These are phyloP conservation scores for Spathaspora girioi DNA, from an alignment of 805 yeast genomes.

Conservation along the genomic window DNA sequence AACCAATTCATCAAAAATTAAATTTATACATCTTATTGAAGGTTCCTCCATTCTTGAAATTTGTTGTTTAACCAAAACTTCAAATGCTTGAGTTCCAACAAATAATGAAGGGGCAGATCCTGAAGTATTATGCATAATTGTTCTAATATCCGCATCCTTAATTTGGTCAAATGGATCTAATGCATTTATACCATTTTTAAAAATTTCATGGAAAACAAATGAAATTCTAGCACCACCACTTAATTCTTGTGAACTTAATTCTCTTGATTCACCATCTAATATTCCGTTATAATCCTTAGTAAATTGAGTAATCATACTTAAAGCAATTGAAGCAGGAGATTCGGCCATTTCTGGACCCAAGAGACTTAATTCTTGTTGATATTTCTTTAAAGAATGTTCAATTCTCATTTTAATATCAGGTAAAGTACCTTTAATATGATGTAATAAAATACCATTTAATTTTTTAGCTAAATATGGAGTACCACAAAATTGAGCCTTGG, in stretches of 20 bases:
- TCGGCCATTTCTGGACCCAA: conserved; percentile 90
- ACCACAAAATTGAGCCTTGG: conserved; percentile 95
- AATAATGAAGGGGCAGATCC: conserved; percentile 95
- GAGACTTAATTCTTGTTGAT: conserved; percentile 69
- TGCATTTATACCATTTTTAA: conserved; percentile 85
- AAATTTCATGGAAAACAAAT: conserved; percentile 95
- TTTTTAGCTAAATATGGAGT: conserved; percentile 96
- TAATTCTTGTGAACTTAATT: conserved; percentile 81
- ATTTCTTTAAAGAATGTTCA: conserved; percentile 79
- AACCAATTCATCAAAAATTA: conserved; percentile 91
- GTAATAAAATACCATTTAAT: conserved; percentile 80
- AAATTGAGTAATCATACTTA: conserved; percentile 88
- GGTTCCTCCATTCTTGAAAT: conserved; percentile 95
- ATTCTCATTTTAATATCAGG: conserved; percentile 94
- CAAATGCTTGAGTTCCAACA: conserved; percentile 97
- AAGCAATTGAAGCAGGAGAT: conserved; percentile 83
- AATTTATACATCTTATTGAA: conserved; percentile 76
- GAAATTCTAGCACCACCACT: conserved; percentile 98
- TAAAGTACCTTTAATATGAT: conserved; percentile 63
- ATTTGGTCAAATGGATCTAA: conserved; percentile 96
- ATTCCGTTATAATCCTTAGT: conserved; percentile 88
- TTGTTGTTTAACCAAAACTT: conserved; percentile 91
- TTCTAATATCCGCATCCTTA: conserved; percentile 91
- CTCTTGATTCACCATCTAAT: conserved; percentile 89
- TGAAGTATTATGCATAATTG: conserved; percentile 93